These are phyloP conservation scores for Alternaria angustiovoidea DNA, from an alignment of 2,329 filamentous ascomycete species.

Conservation along the genomic window DNA sequence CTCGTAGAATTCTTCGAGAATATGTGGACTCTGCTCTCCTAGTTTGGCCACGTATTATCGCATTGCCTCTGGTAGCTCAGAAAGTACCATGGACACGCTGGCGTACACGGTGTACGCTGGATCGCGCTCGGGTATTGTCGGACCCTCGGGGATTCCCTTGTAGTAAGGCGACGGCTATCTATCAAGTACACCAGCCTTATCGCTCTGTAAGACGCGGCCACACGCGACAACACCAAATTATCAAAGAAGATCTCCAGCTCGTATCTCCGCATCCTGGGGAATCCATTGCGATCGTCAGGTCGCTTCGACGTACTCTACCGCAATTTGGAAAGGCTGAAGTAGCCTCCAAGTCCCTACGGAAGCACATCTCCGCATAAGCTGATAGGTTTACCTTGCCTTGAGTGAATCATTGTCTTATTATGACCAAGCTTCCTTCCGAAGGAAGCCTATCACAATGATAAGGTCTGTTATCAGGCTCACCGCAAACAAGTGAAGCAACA, in stretches of 20 bases:
- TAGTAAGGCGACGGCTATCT: conserved; percentile 22
- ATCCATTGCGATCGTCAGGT: conserved; percentile 14
- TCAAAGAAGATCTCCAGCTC: conserved; percentile 16
- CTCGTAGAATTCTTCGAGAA: neutral
- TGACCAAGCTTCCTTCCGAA: conserved; percentile 24
- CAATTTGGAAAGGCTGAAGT: conserved; percentile 9
- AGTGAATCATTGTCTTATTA: conserved; percentile 10
- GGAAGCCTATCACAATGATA: conserved; percentile 43
- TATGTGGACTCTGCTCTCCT: conserved; percentile 2
- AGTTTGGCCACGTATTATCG: conserved; percentile 4
- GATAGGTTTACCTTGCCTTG: conserved; percentile 17
- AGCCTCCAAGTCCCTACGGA: conserved; percentile 10
- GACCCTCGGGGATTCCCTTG: conserved; percentile 8
- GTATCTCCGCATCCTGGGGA: conserved; percentile 20
- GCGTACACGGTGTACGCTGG: conserved; percentile 4
- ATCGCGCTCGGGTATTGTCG: conserved; percentile 24
- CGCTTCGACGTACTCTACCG: neutral
- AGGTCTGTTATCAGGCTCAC: conserved; percentile 34
- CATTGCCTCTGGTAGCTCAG: conserved; percentile 4
- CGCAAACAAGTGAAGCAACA: conserved; percentile 27
- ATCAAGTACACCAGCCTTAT: conserved; percentile 22
- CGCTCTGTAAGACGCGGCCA: conserved; percentile 17
- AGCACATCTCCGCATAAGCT: conserved; percentile 5
- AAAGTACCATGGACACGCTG: conserved; percentile 7
- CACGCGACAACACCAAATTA: conserved; percentile 28